These are phyloP conservation scores for Apiospora sp. DNA, from an alignment of 2,329 filamentous ascomycete genomes.

Conservation along the genomic window DNA sequence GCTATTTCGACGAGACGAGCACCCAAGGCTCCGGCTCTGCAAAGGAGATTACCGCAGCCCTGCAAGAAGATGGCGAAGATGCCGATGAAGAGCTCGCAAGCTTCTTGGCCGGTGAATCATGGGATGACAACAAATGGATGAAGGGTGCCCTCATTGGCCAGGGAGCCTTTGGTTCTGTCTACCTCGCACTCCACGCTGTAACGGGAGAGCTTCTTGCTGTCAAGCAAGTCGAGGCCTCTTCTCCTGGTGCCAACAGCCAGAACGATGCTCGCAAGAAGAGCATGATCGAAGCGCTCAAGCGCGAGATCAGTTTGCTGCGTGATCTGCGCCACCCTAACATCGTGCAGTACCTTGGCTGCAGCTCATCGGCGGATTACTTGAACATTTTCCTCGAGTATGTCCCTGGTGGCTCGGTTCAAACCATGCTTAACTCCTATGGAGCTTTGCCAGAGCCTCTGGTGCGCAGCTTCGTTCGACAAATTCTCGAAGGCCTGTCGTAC, in stretches of 20 bases:
- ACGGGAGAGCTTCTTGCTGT: constrained; percentile 98
- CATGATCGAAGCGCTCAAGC: constrained; percentile 97
- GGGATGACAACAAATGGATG: constrained; percentile 99
- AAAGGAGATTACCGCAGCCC: constrained; percentile 83
- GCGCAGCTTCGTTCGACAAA: constrained; percentile 95
- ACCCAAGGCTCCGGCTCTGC: constrained; percentile 77
- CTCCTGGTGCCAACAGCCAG: constrained; percentile 77
- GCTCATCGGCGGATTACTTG: constrained; percentile 87
- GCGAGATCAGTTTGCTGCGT: constrained; percentile 92
- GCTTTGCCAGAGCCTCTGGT: constrained; percentile 92
- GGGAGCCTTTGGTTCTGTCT: constrained; percentile 95
- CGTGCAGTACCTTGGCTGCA: constrained; percentile 96
- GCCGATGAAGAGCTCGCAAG: constrained; percentile 88
- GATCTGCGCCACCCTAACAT: constrained; percentile 97
- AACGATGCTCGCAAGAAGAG: constrained; percentile 92
- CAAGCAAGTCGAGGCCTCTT: constrained; percentile 95
- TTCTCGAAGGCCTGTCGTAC: constrained; percentile 90
- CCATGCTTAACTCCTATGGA: constrained; percentile 98
- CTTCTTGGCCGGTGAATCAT: constrained; percentile 91
- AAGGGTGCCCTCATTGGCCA: constrained; percentile 97
- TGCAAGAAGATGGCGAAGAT: constrained; percentile 91
- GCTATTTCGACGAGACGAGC: constrained; percentile 84
- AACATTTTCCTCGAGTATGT: constrained; percentile 99
- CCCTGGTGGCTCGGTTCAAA: constrained; percentile 94
- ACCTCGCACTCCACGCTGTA: constrained; percentile 91